Percentiles rank a stretch among this genome's conserved stretches.
These are phyloP conservation scores for Pseudozyma sp. DNA, from an alignment of 1,284 basidiomycete genomes.

Conservation along the genomic window DNA sequence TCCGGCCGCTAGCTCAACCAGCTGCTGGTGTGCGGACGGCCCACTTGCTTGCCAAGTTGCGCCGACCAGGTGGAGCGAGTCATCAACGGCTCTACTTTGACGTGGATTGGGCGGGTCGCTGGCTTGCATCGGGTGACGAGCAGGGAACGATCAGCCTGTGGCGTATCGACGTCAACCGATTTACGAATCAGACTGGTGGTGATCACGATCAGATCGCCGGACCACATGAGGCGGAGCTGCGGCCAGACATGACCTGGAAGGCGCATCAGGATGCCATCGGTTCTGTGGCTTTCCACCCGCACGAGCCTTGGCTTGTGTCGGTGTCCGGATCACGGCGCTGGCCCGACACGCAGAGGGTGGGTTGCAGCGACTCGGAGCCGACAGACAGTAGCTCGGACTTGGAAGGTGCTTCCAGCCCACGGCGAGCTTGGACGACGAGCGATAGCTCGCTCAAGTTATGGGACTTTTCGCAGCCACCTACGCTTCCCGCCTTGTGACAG, in stretches of 20 bases:
- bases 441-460: conserved; percentile 40
- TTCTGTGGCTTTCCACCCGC: conserved; percentile 45
- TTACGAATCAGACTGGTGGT: conserved; percentile 15
- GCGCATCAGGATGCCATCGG: conserved; percentile 50
- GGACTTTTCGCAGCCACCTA: conserved; percentile 29
- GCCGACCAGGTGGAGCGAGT: conserved; percentile 14
- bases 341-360: conserved; percentile 3
- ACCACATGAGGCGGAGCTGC: conserved; percentile 11
- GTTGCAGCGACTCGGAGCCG: conserved; percentile 10
- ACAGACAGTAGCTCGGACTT: conserved; percentile 5
- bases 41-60: conserved; percentile 42
- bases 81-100: conserved; percentile 58
- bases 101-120: conserved; percentile 53
- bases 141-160: conserved; percentile 44
- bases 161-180: conserved; percentile 37
- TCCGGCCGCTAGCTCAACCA: conserved; percentile 30
- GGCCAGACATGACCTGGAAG: conserved; percentile 40
- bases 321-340: conserved; percentile 45
- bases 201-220: conserved; percentile 11
- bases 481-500: not conserved
- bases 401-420: not conserved
- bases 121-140: conserved; percentile 50
- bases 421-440: conserved; percentile 26
- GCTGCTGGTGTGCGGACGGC: conserved; percentile 22
- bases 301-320: conserved; percentile 36